Evolutionary conservation across 2,329 filamentous ascomycete genomes (phyloP), one percentile per base, ranked within the genome.

Genomic region (Alternaria panax): DNA sequence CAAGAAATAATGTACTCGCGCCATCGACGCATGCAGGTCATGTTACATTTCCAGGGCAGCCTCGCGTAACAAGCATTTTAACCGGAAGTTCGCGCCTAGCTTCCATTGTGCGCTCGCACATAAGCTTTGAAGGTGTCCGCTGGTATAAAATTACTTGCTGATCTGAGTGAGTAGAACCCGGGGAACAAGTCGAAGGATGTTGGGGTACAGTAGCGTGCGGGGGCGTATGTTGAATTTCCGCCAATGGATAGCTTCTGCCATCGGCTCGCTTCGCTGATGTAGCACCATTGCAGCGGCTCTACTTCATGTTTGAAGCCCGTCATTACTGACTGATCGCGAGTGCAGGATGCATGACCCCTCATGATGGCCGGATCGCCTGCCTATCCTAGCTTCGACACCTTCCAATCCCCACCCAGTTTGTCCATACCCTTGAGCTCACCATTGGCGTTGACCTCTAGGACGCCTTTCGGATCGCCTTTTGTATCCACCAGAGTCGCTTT

Each of bases 401-500:
- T 74, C 77, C 77, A 79, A 2, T 73, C 70, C n/a, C 76, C 77
- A 14, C 65, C 65, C 22, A 78, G 57, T 14, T 60, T 7, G n/a
- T 73, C 69, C 45, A 72, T 32, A 3, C 72, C 76, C 47, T 66
- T 68, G 22, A 78, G 51, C 51, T 74, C 67, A 12, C 70, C 74
- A 64, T 69, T 68, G 1, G 70, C 58, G 25, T 62, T 62, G 18
- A 77, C 65, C 24, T 73, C 66, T 34, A 81, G 56, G 9, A 61
- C 56, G 22, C 75, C 75, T 52, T 73, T 69, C 46, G 72, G 55
- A 11, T 65, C 63, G 12, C 78, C 77, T 14, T 72, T 63, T 18
- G 62, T 61, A 60, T 79, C 75, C 27, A 80, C 78, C 45, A 81
- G 51, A 32, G 60, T 56, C 8, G 78, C 73, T 54, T 67, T 74